phyloP scores from a whole-genome alignment of 2,329 filamentous ascomycete genomes.

The Aspergillus tamarii region DNA sequence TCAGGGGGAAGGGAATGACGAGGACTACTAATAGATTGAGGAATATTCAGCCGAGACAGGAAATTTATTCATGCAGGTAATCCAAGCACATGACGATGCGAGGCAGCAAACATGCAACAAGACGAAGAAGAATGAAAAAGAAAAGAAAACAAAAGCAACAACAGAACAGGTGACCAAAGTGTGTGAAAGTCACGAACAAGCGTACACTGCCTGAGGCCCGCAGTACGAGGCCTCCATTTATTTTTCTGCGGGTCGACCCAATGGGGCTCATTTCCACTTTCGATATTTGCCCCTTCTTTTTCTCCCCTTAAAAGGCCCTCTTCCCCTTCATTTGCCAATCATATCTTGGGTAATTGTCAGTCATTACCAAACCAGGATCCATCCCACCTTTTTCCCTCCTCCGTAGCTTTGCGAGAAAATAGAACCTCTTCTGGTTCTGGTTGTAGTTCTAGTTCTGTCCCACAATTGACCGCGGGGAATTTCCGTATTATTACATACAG shows the following conservation, averaged over 20 bases:
- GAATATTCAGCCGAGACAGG: background rate
- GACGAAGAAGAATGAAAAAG: too few relatives aligned
- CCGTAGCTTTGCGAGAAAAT: background rate
- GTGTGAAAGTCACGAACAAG: background rate
- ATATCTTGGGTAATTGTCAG: background rate
- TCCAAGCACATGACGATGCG: background rate
- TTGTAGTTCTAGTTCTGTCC: too few relatives aligned
- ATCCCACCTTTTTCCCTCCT: background rate
- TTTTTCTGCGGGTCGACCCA: background rate
- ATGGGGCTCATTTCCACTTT: background rate
- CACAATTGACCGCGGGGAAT: too few relatives aligned
- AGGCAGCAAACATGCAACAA: background rate
- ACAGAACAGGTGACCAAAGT: too few relatives aligned
- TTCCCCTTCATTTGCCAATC: background rate
- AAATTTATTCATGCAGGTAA: background rate
- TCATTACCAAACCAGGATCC: background rate
- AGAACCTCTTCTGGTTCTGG: too few relatives aligned
- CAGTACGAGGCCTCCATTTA: background rate
- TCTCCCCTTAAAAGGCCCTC: background rate
- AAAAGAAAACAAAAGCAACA: too few relatives aligned
- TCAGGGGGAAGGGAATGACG: conserved; percentile 8
- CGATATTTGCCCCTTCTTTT: too few relatives aligned
- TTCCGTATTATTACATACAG: too few relatives aligned
- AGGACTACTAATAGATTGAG: background rate
- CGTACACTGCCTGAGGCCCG: background rate